Percentiles rank a stretch among this genome's conserved stretches.
Evolutionary conservation across 83 land plant genomes (phyloP).

Genomic region (Picea abies): DNA sequence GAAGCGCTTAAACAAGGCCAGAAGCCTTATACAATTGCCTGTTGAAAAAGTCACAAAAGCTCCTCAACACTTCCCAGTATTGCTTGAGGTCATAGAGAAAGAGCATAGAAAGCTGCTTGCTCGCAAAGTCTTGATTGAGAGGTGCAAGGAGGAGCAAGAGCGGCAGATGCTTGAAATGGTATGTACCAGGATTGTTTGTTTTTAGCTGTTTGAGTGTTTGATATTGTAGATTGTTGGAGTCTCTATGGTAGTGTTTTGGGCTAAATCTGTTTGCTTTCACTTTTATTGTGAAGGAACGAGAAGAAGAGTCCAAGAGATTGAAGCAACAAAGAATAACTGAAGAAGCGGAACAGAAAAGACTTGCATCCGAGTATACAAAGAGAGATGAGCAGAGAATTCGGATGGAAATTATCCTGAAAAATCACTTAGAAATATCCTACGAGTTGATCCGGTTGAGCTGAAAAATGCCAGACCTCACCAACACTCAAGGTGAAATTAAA

Average conservation of each 20-base stretch:
- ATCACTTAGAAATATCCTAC: too few species aligned
- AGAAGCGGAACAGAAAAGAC: slow-evolving; percentile 83
- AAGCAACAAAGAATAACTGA: slow-evolving; percentile 76
- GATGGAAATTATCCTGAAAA: slow-evolving; percentile 27
- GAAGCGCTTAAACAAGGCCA: slow-evolving; percentile 45
- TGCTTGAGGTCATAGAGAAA: slow-evolving; percentile 70
- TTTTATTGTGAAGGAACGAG: slow-evolving; percentile 58
- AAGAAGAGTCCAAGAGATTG: slow-evolving; percentile 84
- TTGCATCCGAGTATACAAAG: slow-evolving; percentile 67
- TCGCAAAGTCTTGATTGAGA: slow-evolving; percentile 90
- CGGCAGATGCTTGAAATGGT: slow-evolving; percentile 93
- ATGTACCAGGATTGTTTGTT: neutral
- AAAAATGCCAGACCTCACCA: too few species aligned
- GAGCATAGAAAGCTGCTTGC: slow-evolving; percentile 94
- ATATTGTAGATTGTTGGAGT: neutral
- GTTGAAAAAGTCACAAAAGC: slow-evolving; percentile 47
- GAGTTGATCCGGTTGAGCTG: too few species aligned
- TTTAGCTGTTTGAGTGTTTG: neutral
- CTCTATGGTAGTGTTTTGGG: neutral
- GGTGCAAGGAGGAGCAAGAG: slow-evolving; percentile 97
- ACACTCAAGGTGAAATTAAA: too few species aligned
- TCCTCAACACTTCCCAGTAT: slow-evolving; percentile 35
- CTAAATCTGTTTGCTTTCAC: neutral
- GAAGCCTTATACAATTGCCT: slow-evolving; percentile 64
- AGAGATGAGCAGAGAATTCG: slow-evolving; percentile 80